phyloP scores from a whole-genome alignment of 441 rosid species.

The Dalechampia spathulata region DNA sequence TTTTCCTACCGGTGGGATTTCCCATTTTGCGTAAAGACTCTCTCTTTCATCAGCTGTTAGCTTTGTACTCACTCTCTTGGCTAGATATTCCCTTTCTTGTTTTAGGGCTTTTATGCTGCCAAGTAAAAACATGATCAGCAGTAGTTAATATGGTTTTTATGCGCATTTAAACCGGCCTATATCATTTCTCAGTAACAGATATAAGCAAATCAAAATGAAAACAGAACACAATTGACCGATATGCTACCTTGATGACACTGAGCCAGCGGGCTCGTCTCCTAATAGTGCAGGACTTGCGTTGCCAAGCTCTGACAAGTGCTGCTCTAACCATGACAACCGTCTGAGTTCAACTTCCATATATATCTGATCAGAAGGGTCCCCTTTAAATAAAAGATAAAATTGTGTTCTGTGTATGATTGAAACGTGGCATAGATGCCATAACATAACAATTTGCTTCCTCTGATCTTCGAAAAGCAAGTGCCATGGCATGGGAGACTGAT shows the following conservation, averaged over 20 bases:
- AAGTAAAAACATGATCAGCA: not conserved
- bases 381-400: constrained; percentile 68
- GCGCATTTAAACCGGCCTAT: not conserved
- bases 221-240: not conserved
- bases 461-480: constrained; percentile 64
- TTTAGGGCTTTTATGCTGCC: constrained; percentile 70
- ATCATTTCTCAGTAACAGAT: not conserved
- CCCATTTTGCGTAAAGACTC: constrained; percentile 70
- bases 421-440: constrained; percentile 94
- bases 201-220: not conserved
- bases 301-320: constrained; percentile 84
- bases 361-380: constrained; percentile 78
- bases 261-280: constrained; percentile 82
- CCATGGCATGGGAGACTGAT: constrained; percentile 66
- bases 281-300: constrained; percentile 91
- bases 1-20: constrained; percentile 68
- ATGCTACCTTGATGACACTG: constrained; percentile 77
- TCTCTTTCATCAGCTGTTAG: constrained; percentile 73
- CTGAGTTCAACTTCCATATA: constrained; percentile 92
- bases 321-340: constrained; percentile 85
- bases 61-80: constrained; percentile 69
- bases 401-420: constrained; percentile 79
- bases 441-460: constrained; percentile 78
- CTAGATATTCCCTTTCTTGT: constrained; percentile 81
- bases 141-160: not conserved